Percentiles rank a stretch among this genome's conserved stretches.
Conservation (phyloP, 2,329 filamentous ascomycete genomes). For the Sodiomyces alkalinus region DNA sequence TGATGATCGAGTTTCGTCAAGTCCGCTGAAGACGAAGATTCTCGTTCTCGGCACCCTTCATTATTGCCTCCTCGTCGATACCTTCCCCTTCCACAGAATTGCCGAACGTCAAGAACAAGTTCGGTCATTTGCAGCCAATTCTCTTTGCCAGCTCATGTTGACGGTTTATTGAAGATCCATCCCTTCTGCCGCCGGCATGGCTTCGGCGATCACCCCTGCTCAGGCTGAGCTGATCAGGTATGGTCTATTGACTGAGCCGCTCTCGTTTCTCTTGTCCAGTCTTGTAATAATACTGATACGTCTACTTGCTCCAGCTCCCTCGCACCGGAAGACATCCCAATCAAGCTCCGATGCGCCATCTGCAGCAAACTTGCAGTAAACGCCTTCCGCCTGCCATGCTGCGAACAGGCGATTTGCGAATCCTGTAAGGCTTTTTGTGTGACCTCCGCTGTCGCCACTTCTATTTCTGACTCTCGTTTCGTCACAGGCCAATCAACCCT, state of each 20-base stretch:
- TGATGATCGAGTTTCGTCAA: too few species aligned
- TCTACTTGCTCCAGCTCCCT: conserved; percentile 43
- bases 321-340: conserved; percentile 74
- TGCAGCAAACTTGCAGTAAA: conserved; percentile 87
- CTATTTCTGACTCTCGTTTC: conserved; percentile 5
- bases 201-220: conserved; percentile 25
- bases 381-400: conserved; percentile 83
- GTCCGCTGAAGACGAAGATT: too few species aligned
- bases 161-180: conserved; percentile 6
- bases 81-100: too few species aligned
- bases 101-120: too few species aligned
- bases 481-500: conserved; percentile 56
- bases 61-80: too few species aligned
- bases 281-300: conserved; percentile 6
- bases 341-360: conserved; percentile 86
- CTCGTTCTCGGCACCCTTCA: too few species aligned
- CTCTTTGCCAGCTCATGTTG: conserved; percentile 8
- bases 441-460: background rate
- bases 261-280: background rate
- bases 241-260: conserved; percentile 5
- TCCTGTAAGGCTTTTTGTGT: conserved; percentile 45
- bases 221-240: conserved; percentile 46
- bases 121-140: too few species aligned
- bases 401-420: conserved; percentile 88
- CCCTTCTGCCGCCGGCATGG: conserved; percentile 10